Conservation (phyloP, 169 alveolate species). For the Neospora caninum region DNA sequence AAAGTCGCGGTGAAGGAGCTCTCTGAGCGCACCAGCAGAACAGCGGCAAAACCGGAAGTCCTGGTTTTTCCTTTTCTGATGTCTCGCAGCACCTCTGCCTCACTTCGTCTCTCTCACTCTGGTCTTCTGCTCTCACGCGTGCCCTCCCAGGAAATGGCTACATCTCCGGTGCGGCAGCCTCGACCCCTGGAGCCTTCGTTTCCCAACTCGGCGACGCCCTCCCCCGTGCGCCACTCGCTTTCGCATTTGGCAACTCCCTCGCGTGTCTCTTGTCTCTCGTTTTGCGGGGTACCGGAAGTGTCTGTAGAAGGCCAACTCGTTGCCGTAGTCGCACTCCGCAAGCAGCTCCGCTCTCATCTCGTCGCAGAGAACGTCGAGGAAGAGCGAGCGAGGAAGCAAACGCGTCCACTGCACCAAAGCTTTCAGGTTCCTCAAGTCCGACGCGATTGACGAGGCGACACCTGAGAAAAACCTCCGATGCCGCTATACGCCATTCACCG, state of each 20-base stretch:
- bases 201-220: too few relatives aligned
- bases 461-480: background rate
- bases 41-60: too few relatives aligned
- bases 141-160: too few relatives aligned
- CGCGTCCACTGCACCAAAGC: conserved; percentile 35
- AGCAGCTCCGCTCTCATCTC: conserved; percentile 74
- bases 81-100: too few relatives aligned
- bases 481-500: background rate
- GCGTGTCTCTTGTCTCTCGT: background rate
- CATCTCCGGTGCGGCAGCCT: too few relatives aligned
- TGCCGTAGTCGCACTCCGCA: conserved; percentile 77
- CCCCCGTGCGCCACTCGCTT: too few relatives aligned
- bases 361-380: conserved; percentile 72
- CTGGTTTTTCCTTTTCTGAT: too few relatives aligned
- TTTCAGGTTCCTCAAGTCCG: conserved; percentile 37
- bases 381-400: conserved; percentile 75
- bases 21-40: background rate
- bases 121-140: too few relatives aligned
- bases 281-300: conserved; percentile 25
- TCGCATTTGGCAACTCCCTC: too few relatives aligned
- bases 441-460: conserved; percentile 22
- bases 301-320: conserved; percentile 61
- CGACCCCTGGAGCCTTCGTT: too few relatives aligned
- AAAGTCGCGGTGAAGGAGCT: background rate
- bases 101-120: too few relatives aligned